Evolutionary conservation across 2,329 filamentous ascomycete species (phyloP).

Genomic region (Lecanicillium sp.): DNA sequence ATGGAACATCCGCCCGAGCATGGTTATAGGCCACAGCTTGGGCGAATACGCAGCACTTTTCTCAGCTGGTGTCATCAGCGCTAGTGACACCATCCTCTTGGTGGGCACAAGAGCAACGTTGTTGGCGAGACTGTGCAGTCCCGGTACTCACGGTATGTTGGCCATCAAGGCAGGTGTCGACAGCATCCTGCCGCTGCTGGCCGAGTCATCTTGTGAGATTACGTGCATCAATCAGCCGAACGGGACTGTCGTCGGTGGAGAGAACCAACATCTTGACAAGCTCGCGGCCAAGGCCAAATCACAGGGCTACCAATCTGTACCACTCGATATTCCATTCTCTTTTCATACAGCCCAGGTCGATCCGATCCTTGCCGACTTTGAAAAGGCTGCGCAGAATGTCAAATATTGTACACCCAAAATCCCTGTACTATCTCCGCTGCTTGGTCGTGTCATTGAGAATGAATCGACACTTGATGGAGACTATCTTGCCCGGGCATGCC

Average conservation of each 20-base stretch:
- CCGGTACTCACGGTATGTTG: conserved; percentile 58
- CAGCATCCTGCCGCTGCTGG: conserved; percentile 32
- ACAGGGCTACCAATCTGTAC: neutral
- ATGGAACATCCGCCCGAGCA: conserved; percentile 44
- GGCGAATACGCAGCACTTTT: conserved; percentile 71
- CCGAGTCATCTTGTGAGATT: conserved; percentile 32
- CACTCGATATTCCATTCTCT: neutral
- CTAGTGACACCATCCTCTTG: conserved; percentile 64
- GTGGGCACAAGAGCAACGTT: conserved; percentile 63
- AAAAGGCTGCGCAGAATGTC: neutral
- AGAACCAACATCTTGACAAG: neutral
- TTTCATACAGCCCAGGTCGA: conserved; percentile 8
- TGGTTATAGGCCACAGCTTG: conserved; percentile 56
- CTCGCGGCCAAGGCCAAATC: neutral
- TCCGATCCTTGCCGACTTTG: neutral
- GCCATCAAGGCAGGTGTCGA: conserved; percentile 36
- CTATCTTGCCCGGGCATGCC: conserved; percentile 46
- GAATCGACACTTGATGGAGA: conserved; percentile 31
- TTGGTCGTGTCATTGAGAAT: conserved; percentile 46
- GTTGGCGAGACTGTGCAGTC: conserved; percentile 57
- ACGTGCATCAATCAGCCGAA: conserved; percentile 70
- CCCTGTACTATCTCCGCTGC: conserved; percentile 28
- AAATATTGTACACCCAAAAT: conserved; percentile 11
- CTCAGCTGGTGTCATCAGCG: conserved; percentile 63
- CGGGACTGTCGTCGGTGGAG: conserved; percentile 57